These are phyloP conservation scores for Ascomycota sp. DNA, from an alignment of 2,329 filamentous ascomycete species.

Conservation along the genomic window DNA sequence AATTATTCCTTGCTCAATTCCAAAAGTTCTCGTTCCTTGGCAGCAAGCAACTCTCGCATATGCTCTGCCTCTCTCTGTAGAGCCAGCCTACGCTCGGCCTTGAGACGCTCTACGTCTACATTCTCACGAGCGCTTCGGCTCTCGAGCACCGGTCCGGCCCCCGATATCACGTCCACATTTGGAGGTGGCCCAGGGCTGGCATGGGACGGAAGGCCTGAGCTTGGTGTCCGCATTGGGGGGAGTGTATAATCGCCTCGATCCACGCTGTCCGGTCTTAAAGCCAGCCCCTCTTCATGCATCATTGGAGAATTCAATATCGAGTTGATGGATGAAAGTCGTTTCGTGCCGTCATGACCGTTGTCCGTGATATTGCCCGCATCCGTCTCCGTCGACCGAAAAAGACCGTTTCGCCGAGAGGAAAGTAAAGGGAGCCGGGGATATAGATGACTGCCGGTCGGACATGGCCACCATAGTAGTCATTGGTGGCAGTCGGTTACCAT, in stretches of 20 bases:
- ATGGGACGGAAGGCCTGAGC: conserved; percentile 16
- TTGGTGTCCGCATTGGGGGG: conserved; percentile 22
- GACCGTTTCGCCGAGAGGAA: conserved; percentile 44
- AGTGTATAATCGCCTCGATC: conserved; percentile 18
- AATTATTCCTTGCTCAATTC: conserved; percentile 11
- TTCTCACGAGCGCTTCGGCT: conserved; percentile 9
- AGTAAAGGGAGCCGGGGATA: conserved; percentile 40
- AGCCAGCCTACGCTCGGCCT: conserved; percentile 41
- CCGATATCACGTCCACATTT: conserved; percentile 9
- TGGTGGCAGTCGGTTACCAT: conserved; percentile 39
- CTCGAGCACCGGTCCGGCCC: not conserved
- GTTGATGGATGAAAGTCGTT: conserved; percentile 55
- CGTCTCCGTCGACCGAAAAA: conserved; percentile 38
- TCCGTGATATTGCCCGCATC: conserved; percentile 20
- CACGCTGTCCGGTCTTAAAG: conserved; percentile 12
- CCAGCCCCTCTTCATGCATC: conserved; percentile 6
- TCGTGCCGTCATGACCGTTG: conserved; percentile 24
- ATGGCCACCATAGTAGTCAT: conserved; percentile 23
- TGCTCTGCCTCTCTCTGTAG: conserved; percentile 54
- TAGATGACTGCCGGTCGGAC: conserved; percentile 31
- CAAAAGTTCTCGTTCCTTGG: conserved; percentile 51
- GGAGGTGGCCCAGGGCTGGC: conserved; percentile 19
- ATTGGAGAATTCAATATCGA: conserved; percentile 46
- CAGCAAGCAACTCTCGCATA: conserved; percentile 52
- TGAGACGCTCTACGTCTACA: conserved; percentile 27